These are phyloP conservation scores for Candida nemodendra DNA, from an alignment of 805 yeast genomes.

Conservation along the genomic window DNA sequence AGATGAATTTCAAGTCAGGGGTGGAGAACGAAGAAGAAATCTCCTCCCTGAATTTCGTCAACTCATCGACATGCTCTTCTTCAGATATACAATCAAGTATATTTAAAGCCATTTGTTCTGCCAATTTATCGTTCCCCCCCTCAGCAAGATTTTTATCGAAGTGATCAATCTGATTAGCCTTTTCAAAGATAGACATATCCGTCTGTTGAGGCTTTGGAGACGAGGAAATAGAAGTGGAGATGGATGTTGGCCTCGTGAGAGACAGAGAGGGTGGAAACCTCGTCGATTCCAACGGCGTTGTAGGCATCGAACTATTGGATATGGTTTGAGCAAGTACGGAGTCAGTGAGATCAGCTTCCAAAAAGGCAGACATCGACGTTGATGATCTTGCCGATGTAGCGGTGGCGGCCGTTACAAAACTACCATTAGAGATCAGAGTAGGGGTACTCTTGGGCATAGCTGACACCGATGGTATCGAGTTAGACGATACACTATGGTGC, in stretches of 20 bases:
- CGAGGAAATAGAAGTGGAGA: not conserved
- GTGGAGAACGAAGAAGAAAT: conserved; percentile 20
- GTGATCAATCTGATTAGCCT: conserved; percentile 34
- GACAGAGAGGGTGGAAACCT: conserved; percentile 9
- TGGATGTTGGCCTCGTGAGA: conserved; percentile 3
- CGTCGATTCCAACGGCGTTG: conserved; percentile 6
- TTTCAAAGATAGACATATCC: conserved; percentile 26
- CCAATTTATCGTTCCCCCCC: conserved; percentile 29
- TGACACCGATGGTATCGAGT: conserved; percentile 4
- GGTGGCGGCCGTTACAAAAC: conserved; percentile 18
- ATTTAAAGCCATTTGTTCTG: conserved; percentile 35
- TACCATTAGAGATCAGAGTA: conserved; percentile 9
- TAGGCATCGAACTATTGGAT: conserved; percentile 9
- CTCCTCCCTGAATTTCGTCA: conserved; percentile 29
- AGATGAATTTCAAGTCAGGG: conserved; percentile 16
- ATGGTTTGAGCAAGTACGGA: conserved; percentile 5
- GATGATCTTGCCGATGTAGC: conserved; percentile 7
- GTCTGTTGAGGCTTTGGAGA: conserved; percentile 2
- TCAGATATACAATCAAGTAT: conserved; percentile 31
- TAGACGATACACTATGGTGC: not conserved
- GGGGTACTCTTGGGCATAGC: conserved; percentile 8
- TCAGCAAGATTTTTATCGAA: conserved; percentile 26
- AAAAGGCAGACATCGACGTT: conserved; percentile 5
- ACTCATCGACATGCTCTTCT: conserved; percentile 30
- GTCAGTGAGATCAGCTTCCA: conserved; percentile 8